Conservation (phyloP, 2,329 filamentous ascomycete genomes). For the Bipolaris cookei region DNA sequence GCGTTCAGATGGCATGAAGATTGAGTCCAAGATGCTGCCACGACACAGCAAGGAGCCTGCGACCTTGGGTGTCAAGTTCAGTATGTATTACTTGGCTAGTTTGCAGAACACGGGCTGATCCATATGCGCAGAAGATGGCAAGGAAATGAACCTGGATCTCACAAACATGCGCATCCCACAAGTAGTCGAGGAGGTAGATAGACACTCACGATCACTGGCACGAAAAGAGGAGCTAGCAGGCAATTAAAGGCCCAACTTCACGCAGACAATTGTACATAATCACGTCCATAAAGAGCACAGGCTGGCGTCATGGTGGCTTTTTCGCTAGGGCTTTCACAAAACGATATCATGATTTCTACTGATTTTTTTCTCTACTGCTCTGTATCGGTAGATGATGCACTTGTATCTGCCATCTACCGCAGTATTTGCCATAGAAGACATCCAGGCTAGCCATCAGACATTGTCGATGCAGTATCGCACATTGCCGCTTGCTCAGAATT, state of each 20-base stretch:
- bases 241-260: slow-evolving; percentile 30
- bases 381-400: slow-evolving; percentile 19
- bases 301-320: slow-evolving; percentile 35
- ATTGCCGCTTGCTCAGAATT: not conserved
- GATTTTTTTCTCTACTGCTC: slow-evolving; percentile 28
- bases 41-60: slow-evolving; percentile 71
- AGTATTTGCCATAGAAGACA: slow-evolving; percentile 3
- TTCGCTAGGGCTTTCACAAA: slow-evolving; percentile 9
- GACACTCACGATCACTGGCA: slow-evolving; percentile 82
- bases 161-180: slow-evolving; percentile 84
- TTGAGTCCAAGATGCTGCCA: slow-evolving; percentile 78
- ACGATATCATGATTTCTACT: slow-evolving; percentile 21
- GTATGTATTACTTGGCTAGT: slow-evolving; percentile 57
- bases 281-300: slow-evolving; percentile 24
- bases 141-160: slow-evolving; percentile 82
- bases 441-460: slow-evolving; percentile 1
- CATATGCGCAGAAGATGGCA: slow-evolving; percentile 77
- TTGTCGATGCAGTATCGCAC: slow-evolving; percentile 6
- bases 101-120: slow-evolving; percentile 22
- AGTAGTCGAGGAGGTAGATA: slow-evolving; percentile 85
- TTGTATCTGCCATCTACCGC: slow-evolving; percentile 7
- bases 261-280: slow-evolving; percentile 10
- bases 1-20: slow-evolving; percentile 73
- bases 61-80: slow-evolving; percentile 81
- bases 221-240: slow-evolving; percentile 79